These are phyloP conservation scores for Corniculantispora saksenae DNA, from an alignment of 2,329 filamentous ascomycete species.

Conservation along the genomic window DNA sequence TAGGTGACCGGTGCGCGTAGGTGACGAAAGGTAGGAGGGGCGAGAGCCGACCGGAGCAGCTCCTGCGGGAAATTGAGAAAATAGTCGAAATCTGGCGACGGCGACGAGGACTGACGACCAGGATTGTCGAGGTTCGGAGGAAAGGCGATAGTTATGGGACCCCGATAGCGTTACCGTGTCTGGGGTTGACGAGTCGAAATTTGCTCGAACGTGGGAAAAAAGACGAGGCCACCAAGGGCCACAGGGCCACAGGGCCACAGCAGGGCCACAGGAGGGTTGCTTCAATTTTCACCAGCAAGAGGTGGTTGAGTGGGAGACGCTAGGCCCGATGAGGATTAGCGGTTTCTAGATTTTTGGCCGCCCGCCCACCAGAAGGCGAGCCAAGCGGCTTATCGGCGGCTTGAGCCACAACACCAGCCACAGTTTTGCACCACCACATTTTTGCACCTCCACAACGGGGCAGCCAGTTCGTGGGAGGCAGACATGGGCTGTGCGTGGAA, in stretches of 20 bases:
- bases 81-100: slow-evolving; percentile 15
- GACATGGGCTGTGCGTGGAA: no score
- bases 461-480: no score
- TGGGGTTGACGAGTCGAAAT: slow-evolving; percentile 46
- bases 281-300: slow-evolving; percentile 44
- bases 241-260: slow-evolving; percentile 16
- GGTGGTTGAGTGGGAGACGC: slow-evolving; percentile 39
- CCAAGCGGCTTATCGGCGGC: neutral
- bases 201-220: slow-evolving; percentile 41
- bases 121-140: slow-evolving; percentile 25
- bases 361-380: neutral
- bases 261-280: slow-evolving; percentile 34
- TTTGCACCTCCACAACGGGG: neutral
- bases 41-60: slow-evolving; percentile 21
- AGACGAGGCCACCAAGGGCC: slow-evolving; percentile 33
- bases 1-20: slow-evolving; percentile 42
- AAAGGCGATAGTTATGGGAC: slow-evolving; percentile 32
- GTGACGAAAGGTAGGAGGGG: slow-evolving; percentile 27
- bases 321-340: slow-evolving; percentile 31
- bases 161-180: slow-evolving; percentile 44
- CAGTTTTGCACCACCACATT: neutral
- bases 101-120: slow-evolving; percentile 16
- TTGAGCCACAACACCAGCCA: slow-evolving; percentile 6
- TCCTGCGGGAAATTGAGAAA: slow-evolving; percentile 19
- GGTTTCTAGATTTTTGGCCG: neutral